These are phyloP conservation scores for Lactarius quietus DNA, from an alignment of 768 basidiomycete genomes.

Conservation along the genomic window DNA sequence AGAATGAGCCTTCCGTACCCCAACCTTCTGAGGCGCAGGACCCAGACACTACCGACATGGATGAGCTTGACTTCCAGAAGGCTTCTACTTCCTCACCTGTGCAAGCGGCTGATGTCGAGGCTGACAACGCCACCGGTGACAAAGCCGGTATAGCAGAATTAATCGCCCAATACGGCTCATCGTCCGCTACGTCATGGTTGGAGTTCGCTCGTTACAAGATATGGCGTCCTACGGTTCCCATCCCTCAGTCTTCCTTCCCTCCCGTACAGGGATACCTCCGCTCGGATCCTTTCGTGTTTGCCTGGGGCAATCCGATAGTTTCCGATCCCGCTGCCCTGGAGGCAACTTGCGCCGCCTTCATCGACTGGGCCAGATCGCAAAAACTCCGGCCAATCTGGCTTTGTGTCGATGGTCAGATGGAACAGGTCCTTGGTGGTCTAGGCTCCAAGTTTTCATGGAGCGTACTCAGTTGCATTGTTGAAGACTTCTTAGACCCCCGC, in stretches of 20 bases:
- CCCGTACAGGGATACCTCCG: slow-evolving; percentile 65
- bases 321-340: slow-evolving; percentile 38
- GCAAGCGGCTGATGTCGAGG: slow-evolving; percentile 8
- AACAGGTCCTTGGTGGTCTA: slow-evolving; percentile 45
- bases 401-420: slow-evolving; percentile 51
- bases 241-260: slow-evolving; percentile 47
- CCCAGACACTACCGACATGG: slow-evolving; percentile 1
- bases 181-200: slow-evolving; percentile 67
- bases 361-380: slow-evolving; percentile 39
- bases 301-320: slow-evolving; percentile 29
- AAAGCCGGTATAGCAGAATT: slow-evolving; percentile 33
- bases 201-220: slow-evolving; percentile 47
- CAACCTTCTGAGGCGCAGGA: neutral
- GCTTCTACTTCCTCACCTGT: slow-evolving; percentile 4
- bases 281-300: slow-evolving; percentile 38
- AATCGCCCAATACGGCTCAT: slow-evolving; percentile 63
- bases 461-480: slow-evolving; percentile 58
- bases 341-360: slow-evolving; percentile 43
- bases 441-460: slow-evolving; percentile 49
- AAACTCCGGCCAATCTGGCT: slow-evolving; percentile 55
- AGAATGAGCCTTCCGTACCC: neutral
- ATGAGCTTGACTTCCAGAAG: slow-evolving; percentile 15
- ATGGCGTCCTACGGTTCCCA: slow-evolving; percentile 61
- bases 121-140: slow-evolving; percentile 14
- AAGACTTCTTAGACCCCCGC: slow-evolving; percentile 47